Percentiles rank a stretch among this genome's conserved stretches.
phyloP scores from a whole-genome alignment of 129 eudicot genomes.

The Flaveria linearis region DNA sequence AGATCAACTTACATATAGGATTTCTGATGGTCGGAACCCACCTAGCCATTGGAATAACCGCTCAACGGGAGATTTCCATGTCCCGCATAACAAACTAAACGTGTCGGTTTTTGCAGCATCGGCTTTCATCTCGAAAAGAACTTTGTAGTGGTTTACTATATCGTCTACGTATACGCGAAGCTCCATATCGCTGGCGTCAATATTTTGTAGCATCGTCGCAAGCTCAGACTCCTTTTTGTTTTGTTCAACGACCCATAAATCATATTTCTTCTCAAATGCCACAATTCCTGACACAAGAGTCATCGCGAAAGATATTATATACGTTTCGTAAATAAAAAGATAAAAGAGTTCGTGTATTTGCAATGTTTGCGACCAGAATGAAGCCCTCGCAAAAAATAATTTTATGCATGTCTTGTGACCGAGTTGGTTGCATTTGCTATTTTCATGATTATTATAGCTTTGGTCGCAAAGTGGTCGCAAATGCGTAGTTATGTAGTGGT shows the following conservation, averaged over 20 bases:
- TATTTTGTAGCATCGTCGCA: constrained; percentile 50
- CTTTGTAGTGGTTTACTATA: constrained; percentile 54
- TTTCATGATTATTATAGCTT: not conserved
- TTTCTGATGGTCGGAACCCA: constrained; percentile 80
- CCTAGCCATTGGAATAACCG: constrained; percentile 86
- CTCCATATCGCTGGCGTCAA: constrained; percentile 46
- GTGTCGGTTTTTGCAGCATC: constrained; percentile 78
- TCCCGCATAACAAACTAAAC: constrained; percentile 67
- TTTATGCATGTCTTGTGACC: not conserved
- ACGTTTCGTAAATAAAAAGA: not conserved
- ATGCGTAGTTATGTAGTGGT: not conserved
- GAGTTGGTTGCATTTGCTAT: not conserved
- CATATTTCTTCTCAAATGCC: constrained; percentile 66
- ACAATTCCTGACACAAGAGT: constrained; percentile 41
- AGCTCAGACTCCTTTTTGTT: constrained; percentile 56
- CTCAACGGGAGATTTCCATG: constrained; percentile 79
- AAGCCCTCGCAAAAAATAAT: no score
- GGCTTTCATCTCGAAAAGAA: constrained; percentile 64
- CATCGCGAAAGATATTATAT: not conserved
- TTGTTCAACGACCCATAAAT: constrained; percentile 68
- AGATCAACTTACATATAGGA: constrained; percentile 50
- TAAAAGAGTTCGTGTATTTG: constrained; percentile 21
- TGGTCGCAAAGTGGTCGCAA: not conserved
- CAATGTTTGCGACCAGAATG: not conserved
- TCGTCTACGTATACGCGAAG: constrained; percentile 51